Percentiles rank a stretch among this genome's conserved stretches.
phyloP scores from a whole-genome alignment of 140 eudicot species.

The Stevia rebaudiana region DNA sequence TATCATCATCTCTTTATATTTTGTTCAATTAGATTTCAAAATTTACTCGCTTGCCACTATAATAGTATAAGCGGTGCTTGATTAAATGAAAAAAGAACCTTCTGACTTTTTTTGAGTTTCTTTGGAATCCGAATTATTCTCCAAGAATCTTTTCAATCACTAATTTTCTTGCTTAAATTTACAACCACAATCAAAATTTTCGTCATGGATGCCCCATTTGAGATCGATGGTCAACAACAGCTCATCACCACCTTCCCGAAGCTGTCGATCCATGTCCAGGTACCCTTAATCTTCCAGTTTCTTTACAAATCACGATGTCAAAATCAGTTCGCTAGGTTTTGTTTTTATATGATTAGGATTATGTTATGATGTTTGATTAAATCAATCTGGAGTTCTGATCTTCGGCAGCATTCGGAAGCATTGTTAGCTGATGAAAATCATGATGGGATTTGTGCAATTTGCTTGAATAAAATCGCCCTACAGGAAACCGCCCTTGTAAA shows the following conservation, averaged over 20 bases:
- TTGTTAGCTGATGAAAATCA: constrained; percentile 28
- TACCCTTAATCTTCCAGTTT: not conserved
- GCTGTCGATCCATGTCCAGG: constrained; percentile 40
- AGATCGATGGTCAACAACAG: constrained; percentile 40
- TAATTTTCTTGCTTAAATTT: no score
- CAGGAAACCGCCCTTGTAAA: constrained; percentile 88
- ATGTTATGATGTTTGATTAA: not conserved
- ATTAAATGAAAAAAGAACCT: no score
- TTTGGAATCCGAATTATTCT: no score
- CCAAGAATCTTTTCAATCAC: no score
- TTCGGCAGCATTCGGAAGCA: no score
- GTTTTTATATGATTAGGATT: not conserved
- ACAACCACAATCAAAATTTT: no score
- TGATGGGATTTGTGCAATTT: constrained; percentile 78
- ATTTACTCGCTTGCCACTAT: no score
- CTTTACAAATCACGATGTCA: no score
- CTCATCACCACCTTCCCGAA: constrained; percentile 32
- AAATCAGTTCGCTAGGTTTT: constrained; percentile 4
- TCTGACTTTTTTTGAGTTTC: no score
- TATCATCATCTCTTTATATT: no score
- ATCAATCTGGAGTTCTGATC: not conserved
- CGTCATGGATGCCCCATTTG: constrained; percentile 38
- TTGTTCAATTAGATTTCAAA: no score
- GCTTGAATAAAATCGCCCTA: constrained; percentile 69
- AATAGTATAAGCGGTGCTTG: no score